phyloP scores from a whole-genome alignment of 139 green algal genomes.

The Eudorina sp. region DNA sequence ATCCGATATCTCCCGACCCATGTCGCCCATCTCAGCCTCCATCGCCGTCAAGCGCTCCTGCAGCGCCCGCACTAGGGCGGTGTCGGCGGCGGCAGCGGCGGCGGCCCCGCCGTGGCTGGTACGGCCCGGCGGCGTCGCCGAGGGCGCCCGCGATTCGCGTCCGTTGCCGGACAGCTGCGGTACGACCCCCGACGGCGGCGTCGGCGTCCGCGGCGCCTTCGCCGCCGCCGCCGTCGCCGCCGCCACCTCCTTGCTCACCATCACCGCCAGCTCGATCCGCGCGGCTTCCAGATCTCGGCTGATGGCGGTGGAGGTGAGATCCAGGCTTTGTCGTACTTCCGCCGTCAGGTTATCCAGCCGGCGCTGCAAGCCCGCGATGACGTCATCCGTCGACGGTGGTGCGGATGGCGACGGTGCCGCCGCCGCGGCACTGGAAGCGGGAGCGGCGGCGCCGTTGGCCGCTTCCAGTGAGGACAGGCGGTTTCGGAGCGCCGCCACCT shows the following conservation, averaged over 20 bases:
- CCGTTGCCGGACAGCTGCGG: not conserved
- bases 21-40: slow-evolving; percentile 1
- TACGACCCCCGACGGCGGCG: too few species aligned
- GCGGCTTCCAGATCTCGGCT: not conserved
- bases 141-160: too few species aligned
- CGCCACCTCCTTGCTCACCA: slow-evolving; percentile 4
- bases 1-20: slow-evolving; percentile 13
- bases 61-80: not conserved
- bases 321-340: slow-evolving; percentile 21
- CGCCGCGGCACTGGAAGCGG: not conserved
- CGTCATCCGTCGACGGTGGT: not conserved
- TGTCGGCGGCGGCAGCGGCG: not conserved
- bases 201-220: not conserved
- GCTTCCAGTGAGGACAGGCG: not conserved
- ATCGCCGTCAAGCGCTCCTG: slow-evolving; percentile 8
- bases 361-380: slow-evolving; percentile 13
- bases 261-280: not conserved
- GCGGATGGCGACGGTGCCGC: not conserved
- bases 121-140: not conserved
- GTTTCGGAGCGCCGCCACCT: slow-evolving; percentile 7
- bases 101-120: not conserved
- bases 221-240: not conserved
- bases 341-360: slow-evolving; percentile 15
- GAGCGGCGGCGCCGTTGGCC: not conserved
- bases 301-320: not conserved